phyloP scores from a whole-genome alignment of 2,329 filamentous ascomycete species.

The Aspergillus ruber region DNA sequence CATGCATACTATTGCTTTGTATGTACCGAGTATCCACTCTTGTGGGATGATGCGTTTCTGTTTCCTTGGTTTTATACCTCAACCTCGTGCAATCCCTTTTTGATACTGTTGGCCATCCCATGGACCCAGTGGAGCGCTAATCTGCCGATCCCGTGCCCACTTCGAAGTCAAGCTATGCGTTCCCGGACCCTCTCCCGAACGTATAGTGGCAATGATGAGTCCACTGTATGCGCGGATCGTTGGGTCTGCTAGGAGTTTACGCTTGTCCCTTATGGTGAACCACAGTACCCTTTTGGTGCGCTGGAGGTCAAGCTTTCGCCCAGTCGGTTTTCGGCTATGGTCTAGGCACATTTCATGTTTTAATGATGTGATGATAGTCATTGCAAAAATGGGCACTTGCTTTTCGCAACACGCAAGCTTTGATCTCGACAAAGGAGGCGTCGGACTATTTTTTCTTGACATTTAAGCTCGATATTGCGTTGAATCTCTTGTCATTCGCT shows the following conservation, averaged over 20 bases:
- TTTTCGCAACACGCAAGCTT: slow-evolving; percentile 9
- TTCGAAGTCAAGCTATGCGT: slow-evolving; percentile 9
- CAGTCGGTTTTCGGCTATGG: background rate
- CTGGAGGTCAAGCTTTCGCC: background rate
- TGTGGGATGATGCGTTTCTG: background rate
- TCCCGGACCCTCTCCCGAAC: slow-evolving; percentile 10
- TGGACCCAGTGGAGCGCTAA: background rate
- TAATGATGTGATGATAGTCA: slow-evolving; percentile 10
- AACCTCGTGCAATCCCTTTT: background rate
- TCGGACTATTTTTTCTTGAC: background rate
- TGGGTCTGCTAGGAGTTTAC: slow-evolving; percentile 2
- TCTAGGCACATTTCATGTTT: slow-evolving; percentile 2
- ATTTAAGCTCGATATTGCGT: slow-evolving; percentile 1
- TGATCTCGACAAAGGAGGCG: background rate
- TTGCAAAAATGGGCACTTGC: slow-evolving; percentile 3
- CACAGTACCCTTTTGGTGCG: background rate
- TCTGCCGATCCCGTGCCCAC: slow-evolving; percentile 12
- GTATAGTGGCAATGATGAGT: slow-evolving; percentile 8
- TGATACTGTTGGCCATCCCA: slow-evolving; percentile 5
- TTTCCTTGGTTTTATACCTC: background rate
- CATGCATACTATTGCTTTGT: background rate
- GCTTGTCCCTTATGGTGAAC: background rate
- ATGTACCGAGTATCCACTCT: background rate
- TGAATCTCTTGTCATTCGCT: background rate
- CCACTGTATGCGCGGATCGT: slow-evolving; percentile 4